Conservation (phyloP, 306 rosid species). For the Cucumis cinereus region DNA sequence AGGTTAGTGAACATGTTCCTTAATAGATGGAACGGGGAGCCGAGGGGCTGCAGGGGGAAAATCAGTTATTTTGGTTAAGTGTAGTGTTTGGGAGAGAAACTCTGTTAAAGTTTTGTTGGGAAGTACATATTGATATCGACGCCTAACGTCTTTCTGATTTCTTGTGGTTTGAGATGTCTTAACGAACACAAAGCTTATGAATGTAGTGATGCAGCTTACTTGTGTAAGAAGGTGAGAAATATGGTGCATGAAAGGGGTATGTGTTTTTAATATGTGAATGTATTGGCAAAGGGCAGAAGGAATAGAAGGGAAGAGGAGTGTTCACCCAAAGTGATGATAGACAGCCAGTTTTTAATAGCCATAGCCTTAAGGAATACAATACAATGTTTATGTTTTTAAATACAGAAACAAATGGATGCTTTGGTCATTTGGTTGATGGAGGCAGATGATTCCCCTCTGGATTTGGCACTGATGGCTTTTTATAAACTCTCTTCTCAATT, state of each 20-base stretch:
- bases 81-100: neutral
- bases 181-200: neutral
- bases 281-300: neutral
- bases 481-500: conserved; percentile 31
- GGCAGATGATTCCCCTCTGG: conserved; percentile 73
- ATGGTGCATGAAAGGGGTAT: neutral
- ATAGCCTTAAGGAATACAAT: neutral
- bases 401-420: neutral
- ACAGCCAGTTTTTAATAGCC: neutral
- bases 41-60: neutral
- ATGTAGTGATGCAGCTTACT: neutral
- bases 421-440: conserved; percentile 33
- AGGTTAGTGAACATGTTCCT: neutral
- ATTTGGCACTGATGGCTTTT: conserved; percentile 68
- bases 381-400: neutral
- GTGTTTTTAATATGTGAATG: neutral
- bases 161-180: neutral
- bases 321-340: neutral
- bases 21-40: neutral
- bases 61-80: neutral
- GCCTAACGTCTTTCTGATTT: neutral
- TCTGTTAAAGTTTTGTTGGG: neutral
- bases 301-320: neutral
- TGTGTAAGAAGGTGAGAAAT: neutral
- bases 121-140: too few species aligned